phyloP scores from a whole-genome alignment of 176 grass and related monocot species.

The Hyparrhenia diplandra region DNA sequence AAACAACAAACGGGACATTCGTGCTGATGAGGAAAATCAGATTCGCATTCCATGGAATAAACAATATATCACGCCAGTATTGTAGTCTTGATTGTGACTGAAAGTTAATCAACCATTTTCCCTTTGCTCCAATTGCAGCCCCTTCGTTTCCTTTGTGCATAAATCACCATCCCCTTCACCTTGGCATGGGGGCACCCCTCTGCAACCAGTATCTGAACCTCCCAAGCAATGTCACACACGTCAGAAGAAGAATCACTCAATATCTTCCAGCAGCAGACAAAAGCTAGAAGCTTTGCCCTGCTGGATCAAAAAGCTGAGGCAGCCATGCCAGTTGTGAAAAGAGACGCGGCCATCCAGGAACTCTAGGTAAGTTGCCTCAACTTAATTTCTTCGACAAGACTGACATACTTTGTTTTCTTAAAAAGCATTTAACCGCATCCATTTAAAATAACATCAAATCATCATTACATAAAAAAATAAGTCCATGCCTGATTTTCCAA shows the following conservation, averaged over 20 bases:
- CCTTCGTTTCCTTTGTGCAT: slow-evolving; percentile 30
- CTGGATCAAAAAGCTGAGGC: slow-evolving; percentile 36
- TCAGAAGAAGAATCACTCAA: slow-evolving; percentile 53
- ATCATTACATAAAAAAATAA: slow-evolving; percentile 8
- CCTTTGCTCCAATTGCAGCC: slow-evolving; percentile 5
- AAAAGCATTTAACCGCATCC: slow-evolving; percentile 7
- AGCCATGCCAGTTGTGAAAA: slow-evolving; percentile 26
- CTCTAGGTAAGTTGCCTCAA: slow-evolving; percentile 29
- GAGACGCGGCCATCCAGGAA: slow-evolving; percentile 54
- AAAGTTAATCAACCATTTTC: slow-evolving; percentile 23
- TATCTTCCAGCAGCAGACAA: slow-evolving; percentile 46
- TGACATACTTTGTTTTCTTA: background rate
- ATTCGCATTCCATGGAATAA: slow-evolving; percentile 5
- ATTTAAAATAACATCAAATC: background rate
- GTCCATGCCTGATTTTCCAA: background rate
- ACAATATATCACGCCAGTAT: background rate
- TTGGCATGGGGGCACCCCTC: slow-evolving; percentile 17
- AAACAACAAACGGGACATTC: slow-evolving; percentile 33
- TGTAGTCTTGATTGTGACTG: slow-evolving; percentile 45
- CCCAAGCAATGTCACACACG: slow-evolving; percentile 52
- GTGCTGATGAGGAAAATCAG: slow-evolving; percentile 14
- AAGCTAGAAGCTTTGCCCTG: slow-evolving; percentile 11
- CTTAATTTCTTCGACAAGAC: background rate
- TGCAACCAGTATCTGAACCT: slow-evolving; percentile 4
- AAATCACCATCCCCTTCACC: slow-evolving; percentile 33